Evolutionary conservation across 192 early-diverging fungal species (phyloP).

Genomic region (Coemansia aciculifera): DNA sequence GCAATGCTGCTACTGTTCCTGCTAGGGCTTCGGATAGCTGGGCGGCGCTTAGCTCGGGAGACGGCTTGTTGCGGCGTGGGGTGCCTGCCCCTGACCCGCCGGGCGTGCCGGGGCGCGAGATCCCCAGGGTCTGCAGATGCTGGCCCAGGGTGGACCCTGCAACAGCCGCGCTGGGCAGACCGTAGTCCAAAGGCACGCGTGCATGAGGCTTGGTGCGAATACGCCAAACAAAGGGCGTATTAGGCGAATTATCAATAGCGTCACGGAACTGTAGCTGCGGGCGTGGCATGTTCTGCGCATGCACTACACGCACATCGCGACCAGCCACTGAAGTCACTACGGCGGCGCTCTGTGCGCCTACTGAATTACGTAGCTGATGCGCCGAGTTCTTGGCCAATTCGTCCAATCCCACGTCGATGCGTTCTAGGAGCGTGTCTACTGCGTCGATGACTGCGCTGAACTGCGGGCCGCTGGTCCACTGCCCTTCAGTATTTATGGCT

Average conservation of each 20-base stretch:
- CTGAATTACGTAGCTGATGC: conserved; percentile 23
- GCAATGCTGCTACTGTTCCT: conserved; percentile 29
- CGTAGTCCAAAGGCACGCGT: conserved; percentile 68
- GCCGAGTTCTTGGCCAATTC: conserved; percentile 56
- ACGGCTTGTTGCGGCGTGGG: conserved; percentile 2
- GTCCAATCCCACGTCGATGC: conserved; percentile 79
- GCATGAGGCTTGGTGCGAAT: conserved; percentile 84
- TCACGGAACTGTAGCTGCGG: conserved; percentile 91
- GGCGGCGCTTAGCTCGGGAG: not conserved
- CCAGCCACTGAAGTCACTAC: conserved; percentile 32
- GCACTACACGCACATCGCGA: conserved; percentile 60
- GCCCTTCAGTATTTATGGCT: conserved; percentile 45
- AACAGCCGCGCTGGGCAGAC: conserved; percentile 38
- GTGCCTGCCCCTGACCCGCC: conserved; percentile 7
- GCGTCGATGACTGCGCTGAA: conserved; percentile 70
- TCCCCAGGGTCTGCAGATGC: conserved; percentile 42
- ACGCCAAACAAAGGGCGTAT: conserved; percentile 75
- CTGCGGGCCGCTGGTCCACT: conserved; percentile 68
- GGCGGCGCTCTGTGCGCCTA: conserved; percentile 37
- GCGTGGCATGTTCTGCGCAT: conserved; percentile 71
- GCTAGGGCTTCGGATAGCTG: conserved; percentile 3
- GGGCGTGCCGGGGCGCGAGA: conserved; percentile 25
- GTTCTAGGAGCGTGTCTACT: conserved; percentile 80
- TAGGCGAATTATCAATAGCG: conserved; percentile 80
- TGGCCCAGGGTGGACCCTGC: conserved; percentile 26